Evolutionary conservation across 148 eudicot genomes (phyloP), one percentile per base, ranked within the genome.

Genomic region (Rhododendron williamsianum): DNA sequence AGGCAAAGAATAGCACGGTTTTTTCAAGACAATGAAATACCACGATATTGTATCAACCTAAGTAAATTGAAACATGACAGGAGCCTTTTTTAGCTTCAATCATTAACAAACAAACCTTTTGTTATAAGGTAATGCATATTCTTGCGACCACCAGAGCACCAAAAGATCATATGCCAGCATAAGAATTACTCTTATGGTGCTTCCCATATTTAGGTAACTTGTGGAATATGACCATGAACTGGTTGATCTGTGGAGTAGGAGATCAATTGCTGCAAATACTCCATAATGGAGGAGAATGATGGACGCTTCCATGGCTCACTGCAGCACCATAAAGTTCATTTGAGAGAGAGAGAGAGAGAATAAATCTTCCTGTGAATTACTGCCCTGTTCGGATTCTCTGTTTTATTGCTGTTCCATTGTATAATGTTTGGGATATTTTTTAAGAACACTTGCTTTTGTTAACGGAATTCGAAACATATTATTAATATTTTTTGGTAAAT

Each of bases 261-360:
- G 27, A 90, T 90, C 87, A 94, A 89, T 56, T 90, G 84, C 93
- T 86, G 90, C 91, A 96, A 85, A 6, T 92, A 82, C 8, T 92
- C 96, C 98, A 94, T 94, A 84, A 96, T 93, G 90, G 85, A 87
- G 76, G 94, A 86, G 87, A 96, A 96, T 16, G 98, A 93, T 23
- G 98, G 98, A 71, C 98, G 96, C 80, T 89, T 93, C 91, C 91
- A 88, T 25, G 98, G 93, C 71, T 94, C 98, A 84, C 98, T 96
- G 92, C 86, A 89, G 15, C 78, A 78, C 18, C 56, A 72, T 35
- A 82, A 23, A 80, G 23, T 72, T 82, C 9, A 38, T 21, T 27
- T 4, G 52, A 35, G 30, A 43, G 54, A 67, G 60, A 81, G 51
- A 48, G 49, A 6, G 25, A 41, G 45, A 41, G 56, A 49, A 76